Evolutionary conservation across 208 protist species (phyloP), one percentile per base, ranked within the genome.

Genomic region (Naegleria lovaniensis): DNA sequence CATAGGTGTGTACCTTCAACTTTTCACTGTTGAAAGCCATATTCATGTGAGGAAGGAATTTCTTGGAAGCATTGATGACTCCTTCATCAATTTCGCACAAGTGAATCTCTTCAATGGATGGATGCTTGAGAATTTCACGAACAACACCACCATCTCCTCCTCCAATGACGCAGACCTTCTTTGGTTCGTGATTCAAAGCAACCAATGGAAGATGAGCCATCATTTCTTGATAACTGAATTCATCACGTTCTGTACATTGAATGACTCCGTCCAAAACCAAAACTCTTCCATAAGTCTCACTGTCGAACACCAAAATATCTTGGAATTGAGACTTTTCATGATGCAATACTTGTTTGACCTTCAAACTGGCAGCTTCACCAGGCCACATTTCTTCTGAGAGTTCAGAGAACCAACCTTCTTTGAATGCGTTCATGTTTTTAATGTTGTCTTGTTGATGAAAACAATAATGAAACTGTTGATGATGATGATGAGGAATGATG

Each of bases 201-300:
- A 94, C 97, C 38, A 99, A 88, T 51, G 98, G 96, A 22, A 98
- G 39, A 94, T 99, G 98, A 15, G 96, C 96, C 39, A 99, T 97
- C 97, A 99, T 99, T 94, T 99, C 98, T 93, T 99, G 98, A 95
- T 99, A 99, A 25, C 97, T 94, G 92, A 98, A 98, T 94, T 99
- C 98, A 93, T 99, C 98, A 88, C 96, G 95, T 92, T 99, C 98
- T 41, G 98, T 99, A 87, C 96, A 91, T 92, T 99, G 92, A 89
- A 99, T 98, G 76, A 95, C 97, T 38, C 98, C 98, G 92, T 99
- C 98, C 39, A 99, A 95, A 51, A 96, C 95, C 91, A 99, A 96
- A 85, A 99, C 97, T 87, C 93, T 98, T 55, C 98, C 98, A 94
- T 96, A 99, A 36, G 96, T 94, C 79, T 96, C 94, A 33, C 92